Conservation (phyloP, 2,329 filamentous ascomycete species). For the Aspergillus pseudotamarii region DNA sequence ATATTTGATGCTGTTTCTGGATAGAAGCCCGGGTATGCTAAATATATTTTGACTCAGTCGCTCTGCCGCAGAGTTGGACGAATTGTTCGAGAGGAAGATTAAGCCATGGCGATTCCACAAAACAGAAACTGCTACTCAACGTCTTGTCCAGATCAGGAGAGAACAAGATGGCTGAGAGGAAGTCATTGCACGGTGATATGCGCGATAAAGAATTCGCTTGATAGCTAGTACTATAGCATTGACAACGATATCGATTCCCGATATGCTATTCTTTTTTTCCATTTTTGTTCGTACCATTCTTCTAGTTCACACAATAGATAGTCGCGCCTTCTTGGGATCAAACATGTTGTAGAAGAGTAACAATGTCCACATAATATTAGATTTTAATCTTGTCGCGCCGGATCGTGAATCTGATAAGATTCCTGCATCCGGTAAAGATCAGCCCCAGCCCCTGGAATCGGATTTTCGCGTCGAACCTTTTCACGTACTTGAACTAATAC, state of each 20-base stretch:
- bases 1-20: too few species aligned
- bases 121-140: constrained; percentile 16
- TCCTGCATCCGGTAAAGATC: not conserved
- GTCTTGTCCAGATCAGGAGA: not conserved
- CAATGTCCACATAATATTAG: not conserved
- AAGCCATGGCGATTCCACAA: constrained; percentile 28
- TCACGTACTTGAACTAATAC: not conserved
- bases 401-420: not conserved
- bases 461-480: not conserved
- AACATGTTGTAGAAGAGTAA: too few species aligned
- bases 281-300: too few species aligned
- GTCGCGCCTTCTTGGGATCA: too few species aligned
- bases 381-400: too few species aligned
- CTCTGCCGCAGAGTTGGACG: constrained; percentile 26
- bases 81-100: constrained; percentile 32
- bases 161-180: not conserved
- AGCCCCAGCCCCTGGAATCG: not conserved
- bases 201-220: too few species aligned
- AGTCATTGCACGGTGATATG: too few species aligned
- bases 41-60: not conserved
- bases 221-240: too few species aligned
- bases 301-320: too few species aligned
- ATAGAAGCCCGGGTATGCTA: not conserved
- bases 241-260: too few species aligned
- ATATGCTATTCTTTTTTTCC: too few species aligned